Percentiles rank a stretch among this genome's conserved stretches.
phyloP scores from a whole-genome alignment of 108 stramenopile species.

The Nitzschia palea region DNA sequence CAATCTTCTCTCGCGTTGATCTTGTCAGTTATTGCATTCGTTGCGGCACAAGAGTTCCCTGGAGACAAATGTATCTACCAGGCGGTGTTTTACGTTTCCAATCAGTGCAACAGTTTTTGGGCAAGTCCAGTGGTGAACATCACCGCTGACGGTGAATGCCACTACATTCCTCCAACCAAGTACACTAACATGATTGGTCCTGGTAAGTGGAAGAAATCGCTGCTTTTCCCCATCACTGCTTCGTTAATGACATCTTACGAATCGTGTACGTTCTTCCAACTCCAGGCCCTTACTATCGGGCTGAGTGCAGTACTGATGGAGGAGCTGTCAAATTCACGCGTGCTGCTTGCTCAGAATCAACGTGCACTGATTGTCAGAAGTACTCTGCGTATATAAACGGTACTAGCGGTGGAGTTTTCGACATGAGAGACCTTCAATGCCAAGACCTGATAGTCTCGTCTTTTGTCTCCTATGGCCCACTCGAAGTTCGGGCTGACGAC shows the following conservation, averaged over 20 bases:
- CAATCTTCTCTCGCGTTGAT: too few relatives aligned
- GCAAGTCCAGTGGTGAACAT: not conserved
- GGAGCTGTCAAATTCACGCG: not conserved
- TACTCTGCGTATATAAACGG: not conserved
- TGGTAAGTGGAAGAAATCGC: not conserved
- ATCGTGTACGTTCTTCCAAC: too few relatives aligned
- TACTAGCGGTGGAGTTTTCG: not conserved
- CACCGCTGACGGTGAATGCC: not conserved
- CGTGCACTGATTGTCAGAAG: not conserved
- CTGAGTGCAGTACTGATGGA: not conserved
- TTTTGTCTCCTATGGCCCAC: not conserved
- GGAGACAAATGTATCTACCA: not conserved
- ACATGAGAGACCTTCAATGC: not conserved
- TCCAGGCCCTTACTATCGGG: conserved; percentile 1
- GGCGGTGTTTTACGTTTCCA: not conserved
- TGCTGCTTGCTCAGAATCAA: not conserved
- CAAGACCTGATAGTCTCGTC: not conserved
- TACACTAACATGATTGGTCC: not conserved
- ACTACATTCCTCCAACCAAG: not conserved
- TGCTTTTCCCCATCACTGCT: not conserved
- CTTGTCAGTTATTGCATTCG: too few relatives aligned
- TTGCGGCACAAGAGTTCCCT: too few relatives aligned
- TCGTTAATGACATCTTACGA: too few relatives aligned
- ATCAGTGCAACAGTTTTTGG: not conserved
- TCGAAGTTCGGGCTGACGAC: not conserved